Evolutionary conservation across 768 basidiomycete species (phyloP).

Genomic region (Zangia roseola): DNA sequence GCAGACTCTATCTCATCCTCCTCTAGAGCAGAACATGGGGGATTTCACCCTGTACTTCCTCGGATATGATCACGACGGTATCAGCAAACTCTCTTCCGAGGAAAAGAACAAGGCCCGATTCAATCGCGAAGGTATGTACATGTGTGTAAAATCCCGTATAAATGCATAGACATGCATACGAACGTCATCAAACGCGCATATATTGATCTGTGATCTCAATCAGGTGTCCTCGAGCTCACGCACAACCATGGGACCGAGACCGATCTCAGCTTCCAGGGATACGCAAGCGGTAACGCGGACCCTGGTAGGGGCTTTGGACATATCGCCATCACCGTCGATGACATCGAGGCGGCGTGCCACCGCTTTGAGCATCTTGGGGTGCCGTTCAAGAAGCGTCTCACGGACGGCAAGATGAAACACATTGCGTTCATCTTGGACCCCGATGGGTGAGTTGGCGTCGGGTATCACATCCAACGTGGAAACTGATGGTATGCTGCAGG

Average conservation of each 20-base stretch:
- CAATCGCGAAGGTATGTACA: constrained; percentile 60
- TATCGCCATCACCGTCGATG: constrained; percentile 81
- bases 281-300: constrained; percentile 83
- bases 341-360: constrained; percentile 80
- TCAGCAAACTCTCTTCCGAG: constrained; percentile 45
- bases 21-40: constrained; percentile 49
- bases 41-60: constrained; percentile 86
- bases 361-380: constrained; percentile 81
- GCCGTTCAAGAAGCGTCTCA: constrained; percentile 81
- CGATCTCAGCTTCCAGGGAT: constrained; percentile 76
- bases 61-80: constrained; percentile 65
- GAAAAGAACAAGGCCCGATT: constrained; percentile 51
- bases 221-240: constrained; percentile 80
- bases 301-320: constrained; percentile 82
- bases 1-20: constrained; percentile 1
- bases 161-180: too few relatives aligned
- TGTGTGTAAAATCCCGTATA: background rate
- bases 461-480: background rate
- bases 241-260: constrained; percentile 90
- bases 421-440: constrained; percentile 87
- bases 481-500: constrained; percentile 29
- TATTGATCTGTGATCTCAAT: background rate
- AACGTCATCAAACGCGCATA: background rate
- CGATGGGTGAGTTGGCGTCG: constrained; percentile 53
- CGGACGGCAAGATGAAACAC: constrained; percentile 82